Evolutionary conservation across 2,329 filamentous ascomycete species (phyloP), one percentile per base, ranked within the genome.

Genomic region (Claviceps sp.): DNA sequence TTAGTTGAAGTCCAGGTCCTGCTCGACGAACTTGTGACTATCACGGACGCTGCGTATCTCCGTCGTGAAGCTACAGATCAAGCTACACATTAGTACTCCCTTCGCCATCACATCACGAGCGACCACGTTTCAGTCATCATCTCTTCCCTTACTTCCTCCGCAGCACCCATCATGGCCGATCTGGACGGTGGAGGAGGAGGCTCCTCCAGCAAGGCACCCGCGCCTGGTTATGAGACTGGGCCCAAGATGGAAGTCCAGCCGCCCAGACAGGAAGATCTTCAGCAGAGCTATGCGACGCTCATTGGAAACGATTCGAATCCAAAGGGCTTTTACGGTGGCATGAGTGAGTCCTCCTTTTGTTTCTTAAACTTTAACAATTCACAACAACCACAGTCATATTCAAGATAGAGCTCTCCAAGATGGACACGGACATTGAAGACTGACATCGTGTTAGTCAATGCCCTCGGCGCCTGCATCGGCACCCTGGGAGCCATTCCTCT

Each of bases 271-370:
- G 86, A 89, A 59, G 91, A 96, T 63, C 76, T 97, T 11, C 89
- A 95, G 71, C 82, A 82, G 52, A 86, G 79, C 63, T 93, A 93
- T 66, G 88, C 88, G 6, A 73, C 70, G 50, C 68, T 79, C 50
- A 72, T 81, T 52, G 78, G 75, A 57, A 77, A 80, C 50, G 83
- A 93, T 58, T 79, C 79, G 36, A 79, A 79, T 56, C 77, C 80
- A 49, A 82, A 90, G 66, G 86, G 88, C 63, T 96, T 89, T 89
- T 98, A 97, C 63, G 88, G 88, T 22, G 71, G 71, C 54, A 88
- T 96, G 83, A 88, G 83, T 87, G 73, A 59, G 82, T 76, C 11
- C 1, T 20, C 20, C 20, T 20, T 20, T 23, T 43, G 39, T 37
- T 23, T 43, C 16, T 2, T 6, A 9, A 40, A 3, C 38, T 6